Conservation (phyloP, 345 rosid species). For the Syzygium aromaticum region DNA sequence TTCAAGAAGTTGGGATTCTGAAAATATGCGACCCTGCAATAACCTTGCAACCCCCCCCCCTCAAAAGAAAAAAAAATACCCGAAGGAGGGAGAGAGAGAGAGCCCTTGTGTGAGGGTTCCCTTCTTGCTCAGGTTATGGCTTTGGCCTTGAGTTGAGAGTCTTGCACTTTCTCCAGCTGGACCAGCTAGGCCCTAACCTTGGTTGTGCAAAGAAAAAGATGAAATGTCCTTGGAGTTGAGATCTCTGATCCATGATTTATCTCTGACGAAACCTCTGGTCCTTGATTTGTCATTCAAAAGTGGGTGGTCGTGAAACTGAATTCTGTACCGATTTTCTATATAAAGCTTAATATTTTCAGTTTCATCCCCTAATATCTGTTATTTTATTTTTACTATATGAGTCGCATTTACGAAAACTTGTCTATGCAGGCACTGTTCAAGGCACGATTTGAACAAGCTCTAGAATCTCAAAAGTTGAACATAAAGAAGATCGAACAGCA, state of each 20-base stretch:
- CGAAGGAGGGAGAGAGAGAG: background rate
- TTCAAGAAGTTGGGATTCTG: background rate
- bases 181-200: background rate
- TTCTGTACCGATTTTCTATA: background rate
- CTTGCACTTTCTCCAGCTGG: background rate
- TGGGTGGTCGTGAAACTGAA: background rate
- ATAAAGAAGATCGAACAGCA: constrained; percentile 90
- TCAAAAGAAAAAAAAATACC: background rate
- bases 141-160: background rate
- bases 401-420: background rate
- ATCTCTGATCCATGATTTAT: background rate
- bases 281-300: background rate
- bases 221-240: background rate
- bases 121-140: background rate
- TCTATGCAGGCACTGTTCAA: constrained; percentile 81
- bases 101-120: background rate
- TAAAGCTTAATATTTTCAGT: background rate
- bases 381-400: background rate
- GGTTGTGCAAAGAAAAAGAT: background rate
- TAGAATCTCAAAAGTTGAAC: constrained; percentile 95
- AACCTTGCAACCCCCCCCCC: background rate
- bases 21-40: background rate
- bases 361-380: background rate
- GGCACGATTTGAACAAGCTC: constrained; percentile 99
- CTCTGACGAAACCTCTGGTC: background rate